Evolutionary conservation across 192 early-diverging fungal species (phyloP), one percentile per base, ranked within the genome.

Genomic region (Radiomyces spectabilis): DNA sequence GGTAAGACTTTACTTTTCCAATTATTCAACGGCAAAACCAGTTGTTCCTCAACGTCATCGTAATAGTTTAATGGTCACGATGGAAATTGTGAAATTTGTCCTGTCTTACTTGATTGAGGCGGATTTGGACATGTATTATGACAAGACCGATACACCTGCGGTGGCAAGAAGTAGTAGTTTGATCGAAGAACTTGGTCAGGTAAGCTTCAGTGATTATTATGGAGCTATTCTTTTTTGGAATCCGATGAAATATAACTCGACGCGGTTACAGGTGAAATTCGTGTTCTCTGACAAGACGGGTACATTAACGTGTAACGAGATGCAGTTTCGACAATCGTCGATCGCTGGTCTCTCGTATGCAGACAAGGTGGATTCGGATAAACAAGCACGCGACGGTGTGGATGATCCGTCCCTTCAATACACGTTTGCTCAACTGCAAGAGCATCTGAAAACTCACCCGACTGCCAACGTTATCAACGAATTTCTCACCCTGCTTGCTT

Each of bases 251-350:
- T 15, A 15, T 13, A 12, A 8, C 29, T 29, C 19, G 1, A 44
- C 3, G 32, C 21, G 6, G 7, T 41, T 7, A 13, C 79, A 92
- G 66, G 85, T 98, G 51, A 94, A 97, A 68, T 99, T 94, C 69
- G 91, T 99, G 26, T 97, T 99, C 55, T 92, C 89, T 37, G 97
- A 99, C 75, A 99, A 99, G 70, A 90, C 86, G 2, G 86, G 87
- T 34, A 92, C 90, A 15, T 66, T 92, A 63, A 92, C 89, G 7
- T 88, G 86, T 63, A 92, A 92, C 57, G 82, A 88, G 55, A 92
- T 92, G 89, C 85, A 92, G 70, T 92, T 89, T 68, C 79, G 81
- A 7, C 81, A 88, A 69, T 94, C 89, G 63, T 86, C 89, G 2
- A 93, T 99, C 51, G 96, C 84, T 10, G 96, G 96, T 25, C 65